phyloP scores from a whole-genome alignment of 2,329 filamentous ascomycete genomes.

The Ascochyta rabiei region DNA sequence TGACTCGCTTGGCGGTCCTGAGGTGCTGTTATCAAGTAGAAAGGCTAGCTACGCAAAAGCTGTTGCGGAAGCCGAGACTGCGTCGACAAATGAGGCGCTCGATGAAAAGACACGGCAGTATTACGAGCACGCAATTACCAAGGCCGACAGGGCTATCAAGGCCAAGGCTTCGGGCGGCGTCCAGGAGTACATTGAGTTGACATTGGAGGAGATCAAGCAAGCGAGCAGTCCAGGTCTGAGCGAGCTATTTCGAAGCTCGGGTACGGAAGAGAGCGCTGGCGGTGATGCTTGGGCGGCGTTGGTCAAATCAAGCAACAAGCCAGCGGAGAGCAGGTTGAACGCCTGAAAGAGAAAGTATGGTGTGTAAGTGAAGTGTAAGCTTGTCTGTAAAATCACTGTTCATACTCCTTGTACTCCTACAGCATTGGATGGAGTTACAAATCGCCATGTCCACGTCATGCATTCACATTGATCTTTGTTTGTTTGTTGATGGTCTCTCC shows the following conservation, averaged over 20 bases:
- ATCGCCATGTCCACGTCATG: neutral
- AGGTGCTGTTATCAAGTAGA: constrained; percentile 10
- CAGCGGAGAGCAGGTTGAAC: constrained; percentile 4
- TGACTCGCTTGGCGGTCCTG: constrained; percentile 20
- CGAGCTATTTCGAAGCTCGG: constrained; percentile 1
- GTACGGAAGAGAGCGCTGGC: constrained; percentile 1
- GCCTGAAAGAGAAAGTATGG: neutral
- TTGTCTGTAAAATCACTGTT: constrained; percentile 15
- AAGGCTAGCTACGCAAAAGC: constrained; percentile 20
- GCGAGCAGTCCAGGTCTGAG: constrained; percentile 8
- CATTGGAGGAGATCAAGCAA: constrained; percentile 16
- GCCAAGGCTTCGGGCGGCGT: constrained; percentile 20
- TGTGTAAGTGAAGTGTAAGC: neutral
- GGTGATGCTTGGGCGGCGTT: constrained; percentile 28
- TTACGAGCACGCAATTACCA: constrained; percentile 25
- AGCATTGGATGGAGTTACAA: constrained; percentile 1
- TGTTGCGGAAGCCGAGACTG: constrained; percentile 29
- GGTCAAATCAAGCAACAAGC: constrained; percentile 20
- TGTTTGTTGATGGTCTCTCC: too few relatives aligned
- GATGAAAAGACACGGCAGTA: constrained; percentile 20
- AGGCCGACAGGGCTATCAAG: constrained; percentile 29
- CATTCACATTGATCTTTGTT: too few relatives aligned
- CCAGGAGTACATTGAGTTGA: constrained; percentile 26
- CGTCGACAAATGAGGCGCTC: constrained; percentile 21
- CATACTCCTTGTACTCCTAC: constrained; percentile 13